Percentiles rank a stretch among this genome's conserved stretches.
Conservation (phyloP, 208 protist species). For the Wallacemonas rigidus region DNA sequence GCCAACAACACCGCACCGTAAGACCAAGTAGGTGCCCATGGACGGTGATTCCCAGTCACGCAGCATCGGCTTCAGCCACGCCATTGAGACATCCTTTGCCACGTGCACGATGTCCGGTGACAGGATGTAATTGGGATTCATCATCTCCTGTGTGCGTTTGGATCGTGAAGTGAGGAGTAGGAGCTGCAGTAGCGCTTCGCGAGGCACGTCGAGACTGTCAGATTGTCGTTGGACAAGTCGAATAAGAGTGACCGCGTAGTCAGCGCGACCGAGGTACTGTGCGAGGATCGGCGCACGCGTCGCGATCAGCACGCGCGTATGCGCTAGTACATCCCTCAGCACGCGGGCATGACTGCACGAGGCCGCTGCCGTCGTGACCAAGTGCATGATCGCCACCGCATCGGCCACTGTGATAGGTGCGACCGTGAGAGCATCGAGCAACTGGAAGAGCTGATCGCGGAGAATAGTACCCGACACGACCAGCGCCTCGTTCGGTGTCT, state of each 20-base stretch:
- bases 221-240: constrained; percentile 46
- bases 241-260: constrained; percentile 63
- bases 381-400: constrained; percentile 49
- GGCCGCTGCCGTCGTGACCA: constrained; percentile 42
- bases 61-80: constrained; percentile 67
- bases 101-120: constrained; percentile 65
- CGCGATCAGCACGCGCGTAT: constrained; percentile 52
- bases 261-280: constrained; percentile 56
- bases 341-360: constrained; percentile 34
- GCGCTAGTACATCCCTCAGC: constrained; percentile 42
- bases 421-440: constrained; percentile 62
- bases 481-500: neutral
- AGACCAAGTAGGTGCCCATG: constrained; percentile 51
- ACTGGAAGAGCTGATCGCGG: constrained; percentile 51
- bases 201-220: constrained; percentile 33
- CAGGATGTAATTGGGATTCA: constrained; percentile 64
- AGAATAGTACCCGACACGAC: constrained; percentile 30
- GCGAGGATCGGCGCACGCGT: constrained; percentile 41
- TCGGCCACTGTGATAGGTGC: constrained; percentile 64
- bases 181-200: constrained; percentile 72
- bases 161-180: constrained; percentile 69
- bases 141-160: constrained; percentile 70
- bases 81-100: constrained; percentile 60
- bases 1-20: constrained; percentile 71
- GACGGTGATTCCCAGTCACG: constrained; percentile 28